These are phyloP conservation scores for Zalaria sp. DNA, from an alignment of 2,329 filamentous ascomycete genomes.

Conservation along the genomic window DNA sequence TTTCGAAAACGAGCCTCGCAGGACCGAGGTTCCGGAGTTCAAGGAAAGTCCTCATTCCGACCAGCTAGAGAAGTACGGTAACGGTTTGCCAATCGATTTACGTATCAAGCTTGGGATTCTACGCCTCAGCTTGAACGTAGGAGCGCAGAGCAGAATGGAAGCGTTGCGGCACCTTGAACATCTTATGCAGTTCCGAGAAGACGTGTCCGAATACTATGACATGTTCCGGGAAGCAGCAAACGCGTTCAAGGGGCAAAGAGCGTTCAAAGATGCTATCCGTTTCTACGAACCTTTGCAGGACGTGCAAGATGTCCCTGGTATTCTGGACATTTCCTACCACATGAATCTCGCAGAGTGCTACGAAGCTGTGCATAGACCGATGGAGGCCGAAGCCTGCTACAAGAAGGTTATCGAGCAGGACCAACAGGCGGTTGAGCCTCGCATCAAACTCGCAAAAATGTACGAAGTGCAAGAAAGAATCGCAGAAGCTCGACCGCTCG, in stretches of 20 bases:
- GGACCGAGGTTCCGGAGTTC: conserved; percentile 46
- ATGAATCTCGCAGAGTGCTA: conserved; percentile 53
- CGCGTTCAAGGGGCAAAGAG: conserved; percentile 36
- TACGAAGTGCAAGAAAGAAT: conserved; percentile 58
- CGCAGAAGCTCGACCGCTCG: conserved; percentile 63
- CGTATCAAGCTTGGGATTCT: conserved; percentile 73
- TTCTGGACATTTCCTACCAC: conserved; percentile 35
- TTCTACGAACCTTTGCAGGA: conserved; percentile 41
- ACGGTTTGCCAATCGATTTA: conserved; percentile 64
- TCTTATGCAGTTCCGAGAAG: conserved; percentile 51
- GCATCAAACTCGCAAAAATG: conserved; percentile 67
- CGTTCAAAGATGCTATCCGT: conserved; percentile 41
- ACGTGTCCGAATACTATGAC: conserved; percentile 55
- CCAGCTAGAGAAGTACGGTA: conserved; percentile 51
- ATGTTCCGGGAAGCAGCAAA: conserved; percentile 62
- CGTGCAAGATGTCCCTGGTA: conserved; percentile 22
- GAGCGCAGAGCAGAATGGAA: conserved; percentile 41
- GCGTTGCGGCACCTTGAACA: conserved; percentile 42
- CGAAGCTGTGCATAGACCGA: conserved; percentile 45
- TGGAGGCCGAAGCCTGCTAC: conserved; percentile 65
- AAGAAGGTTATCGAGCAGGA: conserved; percentile 61
- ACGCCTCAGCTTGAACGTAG: conserved; percentile 48
- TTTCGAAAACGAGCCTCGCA: conserved; percentile 50
- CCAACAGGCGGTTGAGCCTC: conserved; percentile 57
- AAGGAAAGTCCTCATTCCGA: conserved; percentile 12